Conservation (phyloP, 1,284 basidiomycete genomes). For the Coniophora puteana region DNA sequence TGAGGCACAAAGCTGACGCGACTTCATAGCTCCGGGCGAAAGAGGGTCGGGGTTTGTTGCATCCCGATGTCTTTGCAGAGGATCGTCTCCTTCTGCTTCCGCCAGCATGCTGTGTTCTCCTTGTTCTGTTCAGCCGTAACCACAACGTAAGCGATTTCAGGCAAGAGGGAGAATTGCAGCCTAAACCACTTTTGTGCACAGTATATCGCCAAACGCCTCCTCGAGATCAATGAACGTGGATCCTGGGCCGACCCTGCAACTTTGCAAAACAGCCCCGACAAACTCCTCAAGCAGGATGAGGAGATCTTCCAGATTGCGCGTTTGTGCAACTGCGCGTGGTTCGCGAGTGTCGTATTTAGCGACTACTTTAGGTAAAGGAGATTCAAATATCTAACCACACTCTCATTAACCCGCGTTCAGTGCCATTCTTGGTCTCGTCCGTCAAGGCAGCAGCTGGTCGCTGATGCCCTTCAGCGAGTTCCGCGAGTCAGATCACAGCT, state of each 20-base stretch:
- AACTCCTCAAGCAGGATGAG: slow-evolving; percentile 63
- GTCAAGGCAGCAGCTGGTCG: slow-evolving; percentile 68
- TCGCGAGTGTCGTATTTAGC: slow-evolving; percentile 65
- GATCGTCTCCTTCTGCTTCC: slow-evolving; percentile 79
- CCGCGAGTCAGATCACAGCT: slow-evolving; percentile 50
- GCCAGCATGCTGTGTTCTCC: slow-evolving; percentile 66
- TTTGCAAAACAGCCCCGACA: slow-evolving; percentile 29
- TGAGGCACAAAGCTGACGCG: too few relatives aligned
- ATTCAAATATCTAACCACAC: too few relatives aligned
- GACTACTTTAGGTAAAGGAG: too few relatives aligned
- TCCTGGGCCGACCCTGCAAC: slow-evolving; percentile 50
- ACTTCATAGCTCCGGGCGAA: slow-evolving; percentile 42
- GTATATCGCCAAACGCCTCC: slow-evolving; percentile 77
- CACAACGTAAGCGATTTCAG: slow-evolving; percentile 63
- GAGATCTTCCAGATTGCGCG: slow-evolving; percentile 80
- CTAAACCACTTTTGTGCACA: slow-evolving; percentile 22
- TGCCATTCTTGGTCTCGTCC: slow-evolving; percentile 67
- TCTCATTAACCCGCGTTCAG: too few relatives aligned
- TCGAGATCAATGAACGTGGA: slow-evolving; percentile 75
- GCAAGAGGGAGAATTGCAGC: not conserved
- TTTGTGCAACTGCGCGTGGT: slow-evolving; percentile 77
- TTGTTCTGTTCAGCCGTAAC: slow-evolving; percentile 80
- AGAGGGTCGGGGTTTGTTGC: slow-evolving; percentile 63
- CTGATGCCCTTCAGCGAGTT: slow-evolving; percentile 70
- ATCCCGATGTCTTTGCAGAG: slow-evolving; percentile 74